Evolutionary conservation across 257 asterid genomes (phyloP).

Genomic region (Solanum paucissectum): DNA sequence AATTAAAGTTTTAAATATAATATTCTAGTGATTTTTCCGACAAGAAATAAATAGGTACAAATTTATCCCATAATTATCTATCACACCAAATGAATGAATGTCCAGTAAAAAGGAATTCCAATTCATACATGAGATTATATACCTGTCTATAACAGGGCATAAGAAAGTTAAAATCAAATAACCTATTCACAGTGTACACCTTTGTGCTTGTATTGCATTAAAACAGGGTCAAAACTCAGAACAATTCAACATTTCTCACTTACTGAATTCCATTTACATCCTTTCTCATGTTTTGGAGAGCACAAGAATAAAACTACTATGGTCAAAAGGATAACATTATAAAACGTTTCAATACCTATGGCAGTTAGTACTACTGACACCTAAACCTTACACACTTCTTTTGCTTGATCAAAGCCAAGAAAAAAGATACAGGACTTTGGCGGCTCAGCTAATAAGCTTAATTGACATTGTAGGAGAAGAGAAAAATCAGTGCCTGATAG

Average conservation of each 20-base stretch:
- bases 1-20: too few relatives aligned
- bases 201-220: neutral
- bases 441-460: neutral
- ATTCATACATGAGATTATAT: neutral
- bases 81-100: neutral
- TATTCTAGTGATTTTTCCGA: neutral
- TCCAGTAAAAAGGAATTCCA: neutral
- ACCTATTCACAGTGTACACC: neutral
- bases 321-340: neutral
- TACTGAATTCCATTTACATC: neutral
- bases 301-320: neutral
- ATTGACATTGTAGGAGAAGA: neutral
- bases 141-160: neutral
- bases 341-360: neutral
- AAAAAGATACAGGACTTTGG: neutral
- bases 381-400: neutral
- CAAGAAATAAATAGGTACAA: too few relatives aligned
- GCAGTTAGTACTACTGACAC: neutral
- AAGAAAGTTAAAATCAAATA: neutral
- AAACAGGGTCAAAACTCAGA: neutral
- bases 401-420: neutral
- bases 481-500: slow-evolving; percentile 8
- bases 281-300: neutral
- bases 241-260: neutral
- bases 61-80: too few relatives aligned